A percentile compares a stretch with the other conserved stretches of the same genome.
Evolutionary conservation across 1,139 yeast genomes (phyloP).

Genomic region (Geotrichum cucujoidarum): DNA sequence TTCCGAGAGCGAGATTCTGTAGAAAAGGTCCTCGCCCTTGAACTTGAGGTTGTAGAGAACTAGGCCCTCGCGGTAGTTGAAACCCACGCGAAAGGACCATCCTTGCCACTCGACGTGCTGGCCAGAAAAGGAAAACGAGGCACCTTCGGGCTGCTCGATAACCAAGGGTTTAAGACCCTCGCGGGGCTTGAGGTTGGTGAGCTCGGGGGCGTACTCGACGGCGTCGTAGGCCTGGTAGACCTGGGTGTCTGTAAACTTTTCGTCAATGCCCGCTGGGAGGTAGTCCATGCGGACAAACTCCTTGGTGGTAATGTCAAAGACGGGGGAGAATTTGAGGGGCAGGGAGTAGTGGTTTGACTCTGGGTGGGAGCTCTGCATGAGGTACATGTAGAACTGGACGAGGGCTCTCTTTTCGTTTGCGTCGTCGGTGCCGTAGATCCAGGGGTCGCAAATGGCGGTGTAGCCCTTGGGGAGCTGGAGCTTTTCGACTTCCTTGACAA

Average conservation of each 20-base stretch:
- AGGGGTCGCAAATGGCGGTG: conserved; percentile 50
- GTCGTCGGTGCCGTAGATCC: conserved; percentile 80
- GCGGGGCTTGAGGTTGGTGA: conserved; percentile 48
- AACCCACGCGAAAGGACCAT: conserved; percentile 76
- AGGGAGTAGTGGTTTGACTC: conserved; percentile 72
- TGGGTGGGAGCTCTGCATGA: conserved; percentile 56
- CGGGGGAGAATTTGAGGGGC: conserved; percentile 79
- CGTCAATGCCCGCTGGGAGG: conserved; percentile 61
- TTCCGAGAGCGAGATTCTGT: conserved; percentile 74
- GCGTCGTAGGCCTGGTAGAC: conserved; percentile 35
- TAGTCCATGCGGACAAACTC: conserved; percentile 72
- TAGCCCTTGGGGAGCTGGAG: conserved; percentile 49
- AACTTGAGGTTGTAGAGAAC: conserved; percentile 71
- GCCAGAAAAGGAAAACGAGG: conserved; percentile 62
- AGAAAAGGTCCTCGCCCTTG: conserved; percentile 76
- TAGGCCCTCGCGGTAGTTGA: conserved; percentile 79
- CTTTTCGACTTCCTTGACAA: conserved; percentile 45
- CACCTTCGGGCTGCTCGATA: conserved; percentile 80
- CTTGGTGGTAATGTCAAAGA: conserved; percentile 60
- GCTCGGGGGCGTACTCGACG: conserved; percentile 50
- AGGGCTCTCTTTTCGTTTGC: conserved; percentile 60
- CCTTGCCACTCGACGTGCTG: conserved; percentile 75
- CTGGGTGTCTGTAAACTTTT: conserved; percentile 38
- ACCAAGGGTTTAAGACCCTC: conserved; percentile 48
- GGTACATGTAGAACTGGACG: conserved; percentile 65